phyloP scores from a whole-genome alignment of 306 rosid species.

The Medicago lupulina region DNA sequence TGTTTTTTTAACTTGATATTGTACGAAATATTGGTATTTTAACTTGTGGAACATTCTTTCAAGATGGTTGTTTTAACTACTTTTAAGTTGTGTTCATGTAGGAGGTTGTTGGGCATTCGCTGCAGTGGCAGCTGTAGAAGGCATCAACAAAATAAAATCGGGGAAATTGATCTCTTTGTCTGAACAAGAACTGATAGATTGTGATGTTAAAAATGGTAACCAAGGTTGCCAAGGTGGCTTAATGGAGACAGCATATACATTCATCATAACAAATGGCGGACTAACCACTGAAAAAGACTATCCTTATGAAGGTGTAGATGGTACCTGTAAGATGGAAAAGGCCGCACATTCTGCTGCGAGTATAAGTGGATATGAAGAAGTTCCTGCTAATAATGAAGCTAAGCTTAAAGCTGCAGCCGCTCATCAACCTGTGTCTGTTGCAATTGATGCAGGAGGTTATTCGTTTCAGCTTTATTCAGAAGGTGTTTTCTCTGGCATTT shows the following conservation, averaged over 20 bases:
- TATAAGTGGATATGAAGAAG: constrained; percentile 64
- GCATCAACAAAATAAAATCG: constrained; percentile 67
- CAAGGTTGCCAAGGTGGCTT: constrained; percentile 75
- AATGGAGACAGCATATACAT: constrained; percentile 70
- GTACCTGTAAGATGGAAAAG: constrained; percentile 48
- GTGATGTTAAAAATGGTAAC: constrained; percentile 55
- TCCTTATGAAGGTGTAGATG: constrained; percentile 60
- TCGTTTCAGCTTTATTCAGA: constrained; percentile 66
- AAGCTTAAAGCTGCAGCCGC: constrained; percentile 67
- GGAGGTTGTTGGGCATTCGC: constrained; percentile 94
- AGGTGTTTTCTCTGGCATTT: constrained; percentile 62
- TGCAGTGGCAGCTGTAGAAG: constrained; percentile 83
- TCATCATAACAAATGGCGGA: constrained; percentile 54
- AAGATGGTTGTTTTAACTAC: constrained; percentile 7
- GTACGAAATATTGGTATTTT: background rate
- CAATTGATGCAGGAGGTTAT: constrained; percentile 59
- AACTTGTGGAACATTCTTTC: background rate
- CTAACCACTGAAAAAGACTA: constrained; percentile 53
- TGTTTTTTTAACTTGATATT: background rate
- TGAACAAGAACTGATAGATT: constrained; percentile 80
- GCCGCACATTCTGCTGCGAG: constrained; percentile 30
- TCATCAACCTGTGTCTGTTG: constrained; percentile 72
- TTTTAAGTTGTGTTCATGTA: constrained; percentile 38
- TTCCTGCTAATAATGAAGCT: constrained; percentile 57
- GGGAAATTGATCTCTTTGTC: constrained; percentile 67